Evolutionary conservation across 2,329 filamentous ascomycete species (phyloP), one percentile per base, ranked within the genome.

Genomic region (Nemania diffusa): DNA sequence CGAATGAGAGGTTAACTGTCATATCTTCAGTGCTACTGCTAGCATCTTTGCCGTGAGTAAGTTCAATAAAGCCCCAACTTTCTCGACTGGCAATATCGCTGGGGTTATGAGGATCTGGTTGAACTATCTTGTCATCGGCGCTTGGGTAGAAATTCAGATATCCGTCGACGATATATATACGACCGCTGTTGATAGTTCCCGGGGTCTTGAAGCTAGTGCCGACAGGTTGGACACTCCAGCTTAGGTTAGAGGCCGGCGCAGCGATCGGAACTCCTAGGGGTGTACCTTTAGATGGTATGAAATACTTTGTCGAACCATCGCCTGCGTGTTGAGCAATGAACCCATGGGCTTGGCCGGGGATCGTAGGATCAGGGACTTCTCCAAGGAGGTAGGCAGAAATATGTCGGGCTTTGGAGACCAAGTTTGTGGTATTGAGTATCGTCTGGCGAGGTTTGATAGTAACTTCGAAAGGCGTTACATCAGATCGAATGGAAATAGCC

Each of bases 1-100:
- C 83, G 50, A 81, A 84, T 55, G 80, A 83, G 48, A 85, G 78
- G 69, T 85, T 84, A 50, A 81, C 80, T 17, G 76, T 82, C 29
- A 84, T 63, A 2, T 75, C 73, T 0, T 77, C 76, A 0, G 75
- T 69, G 0, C 63, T 53, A 9, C 73, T 79, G 5, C 73, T 79
- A 0, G 53, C 15, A 13, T 62, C 57, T 32, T 57, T 55, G 9
- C 9, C 26, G 37, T 71, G 56, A 1, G 59, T 71, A 6, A 71
- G 52, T 40, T 71, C 69, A 3, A 71, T 29, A 42, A 71, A 69
- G 1, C 63, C 67, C 63, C 64, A 67, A 1, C 56, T 22, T n/a
- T 66, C 40, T 4, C 34, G n/a, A 20, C 66, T 66, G 9, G 65
- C 56, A 24, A 67, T 46, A 7, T 67, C 64, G 17, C 17, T 20